Evolutionary conservation across 345 rosid genomes (phyloP).

Genomic region (Melastoma malabathricum): DNA sequence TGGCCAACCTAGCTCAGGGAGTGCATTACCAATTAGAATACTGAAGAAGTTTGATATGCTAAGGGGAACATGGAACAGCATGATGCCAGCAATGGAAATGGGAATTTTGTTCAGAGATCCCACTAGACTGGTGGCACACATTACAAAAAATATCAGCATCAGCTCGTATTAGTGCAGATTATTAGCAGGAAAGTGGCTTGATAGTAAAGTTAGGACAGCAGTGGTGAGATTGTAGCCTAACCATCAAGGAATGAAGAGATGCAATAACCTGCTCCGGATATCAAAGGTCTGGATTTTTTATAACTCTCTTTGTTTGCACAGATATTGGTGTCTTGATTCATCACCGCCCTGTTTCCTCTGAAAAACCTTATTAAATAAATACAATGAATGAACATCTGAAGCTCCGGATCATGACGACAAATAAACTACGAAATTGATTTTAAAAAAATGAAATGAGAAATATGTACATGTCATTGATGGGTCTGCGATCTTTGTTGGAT

Average conservation of each 20-base stretch:
- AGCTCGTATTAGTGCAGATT: too few relatives aligned
- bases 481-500: slow-evolving; percentile 24
- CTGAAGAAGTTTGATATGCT: slow-evolving; percentile 68
- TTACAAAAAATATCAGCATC: not conserved
- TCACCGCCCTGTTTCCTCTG: slow-evolving; percentile 31
- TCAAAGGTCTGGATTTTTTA: slow-evolving; percentile 47
- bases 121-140: slow-evolving; percentile 49
- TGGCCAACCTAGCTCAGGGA: too few relatives aligned
- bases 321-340: slow-evolving; percentile 11
- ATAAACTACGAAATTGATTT: not conserved
- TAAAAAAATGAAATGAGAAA: not conserved
- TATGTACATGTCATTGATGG: slow-evolving; percentile 43
- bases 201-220: too few relatives aligned
- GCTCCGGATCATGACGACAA: not conserved
- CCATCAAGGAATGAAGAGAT: slow-evolving; percentile 32
- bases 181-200: too few relatives aligned
- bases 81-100: slow-evolving; percentile 57
- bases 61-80: slow-evolving; percentile 68
- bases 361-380: slow-evolving; percentile 26
- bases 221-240: too few relatives aligned
- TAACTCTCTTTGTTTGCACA: slow-evolving; percentile 25
- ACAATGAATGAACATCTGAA: not conserved
- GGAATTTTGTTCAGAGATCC: slow-evolving; percentile 94
- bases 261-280: slow-evolving; percentile 86
- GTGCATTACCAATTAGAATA: slow-evolving; percentile 58